Evolutionary conservation across 2,329 filamentous ascomycete species (phyloP).

Genomic region (Aspergillus chevalieri): DNA sequence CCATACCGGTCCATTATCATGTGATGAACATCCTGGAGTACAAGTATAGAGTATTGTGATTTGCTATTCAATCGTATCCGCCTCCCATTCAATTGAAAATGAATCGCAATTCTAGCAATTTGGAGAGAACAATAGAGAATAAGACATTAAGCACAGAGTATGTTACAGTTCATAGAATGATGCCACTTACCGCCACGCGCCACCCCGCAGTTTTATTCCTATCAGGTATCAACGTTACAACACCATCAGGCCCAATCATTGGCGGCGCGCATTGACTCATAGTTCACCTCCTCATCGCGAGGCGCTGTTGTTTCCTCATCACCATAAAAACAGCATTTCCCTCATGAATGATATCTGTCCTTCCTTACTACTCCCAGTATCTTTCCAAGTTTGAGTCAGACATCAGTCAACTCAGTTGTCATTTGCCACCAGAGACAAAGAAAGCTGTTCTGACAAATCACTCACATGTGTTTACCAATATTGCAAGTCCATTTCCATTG

Average conservation of each 20-base stretch:
- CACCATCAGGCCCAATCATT: conserved; percentile 10
- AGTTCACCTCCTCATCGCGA: conserved; percentile 6
- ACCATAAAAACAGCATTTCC: conserved; percentile 2
- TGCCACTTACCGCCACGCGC: conserved; percentile 13
- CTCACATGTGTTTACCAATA: conserved; percentile 18
- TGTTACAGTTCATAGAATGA: not conserved
- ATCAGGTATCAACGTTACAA: conserved; percentile 13
- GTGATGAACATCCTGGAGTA: too few species aligned
- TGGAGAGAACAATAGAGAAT: too few species aligned
- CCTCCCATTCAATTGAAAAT: too few species aligned
- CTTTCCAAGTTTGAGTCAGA: not conserved
- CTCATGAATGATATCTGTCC: not conserved
- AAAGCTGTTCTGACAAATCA: conserved; percentile 20
- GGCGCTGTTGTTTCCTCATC: not conserved
- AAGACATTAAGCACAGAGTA: too few species aligned
- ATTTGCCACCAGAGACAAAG: conserved; percentile 19
- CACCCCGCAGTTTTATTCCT: conserved; percentile 20
- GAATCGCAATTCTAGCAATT: too few species aligned
- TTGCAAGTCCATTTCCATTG: conserved; percentile 20
- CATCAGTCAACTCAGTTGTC: conserved; percentile 8
- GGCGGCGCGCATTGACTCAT: conserved; percentile 18
- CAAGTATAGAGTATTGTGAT: too few species aligned
- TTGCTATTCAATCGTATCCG: too few species aligned
- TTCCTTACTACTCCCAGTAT: not conserved
- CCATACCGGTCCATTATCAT: too few species aligned